Evolutionary conservation across 2,329 filamentous ascomycete species (phyloP), one percentile per base, ranked within the genome.

Genomic region (Cytospora chrysosperma): DNA sequence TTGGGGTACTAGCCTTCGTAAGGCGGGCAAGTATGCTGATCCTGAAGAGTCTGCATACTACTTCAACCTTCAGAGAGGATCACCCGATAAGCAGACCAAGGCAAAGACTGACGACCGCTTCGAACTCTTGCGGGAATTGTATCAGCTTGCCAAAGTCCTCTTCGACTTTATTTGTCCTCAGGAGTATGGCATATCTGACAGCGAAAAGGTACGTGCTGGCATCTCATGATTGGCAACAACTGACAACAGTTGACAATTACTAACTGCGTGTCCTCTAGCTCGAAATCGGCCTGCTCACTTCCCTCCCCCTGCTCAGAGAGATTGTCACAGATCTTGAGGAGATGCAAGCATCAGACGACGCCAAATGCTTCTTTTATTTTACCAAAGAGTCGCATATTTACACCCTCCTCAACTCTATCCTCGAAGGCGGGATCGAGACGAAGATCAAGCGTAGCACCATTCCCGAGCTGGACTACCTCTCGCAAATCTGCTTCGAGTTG

Each of bases 311-410:
- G 19, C 85, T 99, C 53, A 96, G 96, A 75, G 95, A 99, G 77
- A 97, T 99, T 70, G 95, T 99, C 8, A 90, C 93, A 72, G 94
- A 99, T 71, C 83, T 99, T 2, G 96, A 99, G 78, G 93, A 98
- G 76, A 92, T 98, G 76, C 95, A 99, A 77, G 94, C 95, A 4
- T 96, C 92, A 0, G 89, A 94, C 59, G 91, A 96, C 69, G 93
- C 93, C 52, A 97, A 97, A 74, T 94, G 90, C 1, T 98, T 98
- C 81, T 92, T 98, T 77, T 99, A 99, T 79, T 99, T 99, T 76
- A 99, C 95, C 67, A 99, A 99, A 76, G 95, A 99, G 77, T 97
- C 92, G 0, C 95, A 99, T 75, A 97, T 99, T 67, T 99, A 99
- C 79, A 99, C 95, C 6, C 84, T 99, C 6, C 85, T 99, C 64